These are phyloP conservation scores for Castanospermum australe DNA, from an alignment of 306 rosid genomes.

Conservation along the genomic window DNA sequence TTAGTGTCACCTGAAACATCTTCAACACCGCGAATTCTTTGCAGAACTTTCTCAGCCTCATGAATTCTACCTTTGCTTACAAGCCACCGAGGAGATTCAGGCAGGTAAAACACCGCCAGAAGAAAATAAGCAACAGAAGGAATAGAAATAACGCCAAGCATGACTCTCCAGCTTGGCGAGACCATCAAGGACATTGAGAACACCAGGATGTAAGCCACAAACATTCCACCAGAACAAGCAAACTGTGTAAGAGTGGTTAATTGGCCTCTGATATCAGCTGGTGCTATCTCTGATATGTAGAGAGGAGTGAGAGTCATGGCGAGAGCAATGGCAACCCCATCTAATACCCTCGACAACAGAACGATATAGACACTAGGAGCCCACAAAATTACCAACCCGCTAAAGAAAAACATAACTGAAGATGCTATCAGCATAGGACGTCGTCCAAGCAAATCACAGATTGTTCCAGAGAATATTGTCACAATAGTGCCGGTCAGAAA, in stretches of 20 bases:
- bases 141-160: slow-evolving; percentile 75
- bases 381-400: slow-evolving; percentile 78
- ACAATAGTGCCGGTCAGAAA: slow-evolving; percentile 85
- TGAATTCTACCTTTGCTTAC: slow-evolving; percentile 86
- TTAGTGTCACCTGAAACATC: slow-evolving; percentile 77
- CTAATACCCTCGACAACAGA: slow-evolving; percentile 68
- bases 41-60: slow-evolving; percentile 77
- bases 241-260: slow-evolving; percentile 86
- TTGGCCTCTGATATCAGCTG: slow-evolving; percentile 87
- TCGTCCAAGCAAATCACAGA: slow-evolving; percentile 88
- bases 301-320: slow-evolving; percentile 76
- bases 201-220: slow-evolving; percentile 76
- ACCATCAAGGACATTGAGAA: slow-evolving; percentile 72
- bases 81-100: slow-evolving; percentile 97
- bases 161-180: slow-evolving; percentile 82
- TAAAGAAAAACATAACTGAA: slow-evolving; percentile 59
- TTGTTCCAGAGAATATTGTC: slow-evolving; percentile 76
- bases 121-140: slow-evolving; percentile 72
- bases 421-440: slow-evolving; percentile 79
- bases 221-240: slow-evolving; percentile 89
- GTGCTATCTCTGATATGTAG: slow-evolving; percentile 94
- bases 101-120: slow-evolving; percentile 69
- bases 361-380: slow-evolving; percentile 73
- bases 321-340: slow-evolving; percentile 80
- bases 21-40: slow-evolving; percentile 72